Base-by-base conservation (phyloP, 805 yeast genomes). In the Candida boleticola region DNA sequence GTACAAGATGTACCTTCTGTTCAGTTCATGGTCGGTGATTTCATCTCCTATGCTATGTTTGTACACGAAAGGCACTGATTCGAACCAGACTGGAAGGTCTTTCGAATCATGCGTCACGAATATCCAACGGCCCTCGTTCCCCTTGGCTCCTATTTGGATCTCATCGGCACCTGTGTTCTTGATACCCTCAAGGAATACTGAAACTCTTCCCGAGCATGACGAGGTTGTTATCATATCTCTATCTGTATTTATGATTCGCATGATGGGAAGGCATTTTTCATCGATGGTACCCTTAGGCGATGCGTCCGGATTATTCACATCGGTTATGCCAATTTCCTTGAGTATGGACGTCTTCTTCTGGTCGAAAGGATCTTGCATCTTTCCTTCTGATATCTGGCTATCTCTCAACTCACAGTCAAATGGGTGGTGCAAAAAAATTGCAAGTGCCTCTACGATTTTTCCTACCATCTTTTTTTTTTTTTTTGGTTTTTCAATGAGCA, bases 271-370 rank as follows among this genome's bases (percentile, higher is more conserved):
- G 52, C 95, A 83, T 17, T 76, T 65, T 37, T 65, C 79, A 61
- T 89, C 96, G n/a, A 88, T 81, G 2, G 88, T 75, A 1, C 96
- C 96, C 54, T 89, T 89, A 13, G 96, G 96, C 2, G 95, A 85
- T n/a, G 80, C 67, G 60, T 84, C 92, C 3, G 79, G 80, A 10
- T 64, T 58, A 0, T 57, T 60, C 1, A 61, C 68, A 5, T 66
- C 58, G 6, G 70, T 78, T 2, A 64, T 56, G 1, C 58, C 53
- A 5, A 85, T 81, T 39, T 79, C 84, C n/a, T 58, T 49, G 6
- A 83, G 58, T 5, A 85, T 77, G 32, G 66, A 55, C 10, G 49
- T 46, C 50, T 85, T 85, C 63, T 84, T 85, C 56, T 83, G 89
- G 44, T 79, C 81, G 60, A 85, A 85, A 1, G 85, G 70, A 51